Base-by-base conservation (phyloP, 108 stramenopile species). In the Nitzschia palea region DNA sequence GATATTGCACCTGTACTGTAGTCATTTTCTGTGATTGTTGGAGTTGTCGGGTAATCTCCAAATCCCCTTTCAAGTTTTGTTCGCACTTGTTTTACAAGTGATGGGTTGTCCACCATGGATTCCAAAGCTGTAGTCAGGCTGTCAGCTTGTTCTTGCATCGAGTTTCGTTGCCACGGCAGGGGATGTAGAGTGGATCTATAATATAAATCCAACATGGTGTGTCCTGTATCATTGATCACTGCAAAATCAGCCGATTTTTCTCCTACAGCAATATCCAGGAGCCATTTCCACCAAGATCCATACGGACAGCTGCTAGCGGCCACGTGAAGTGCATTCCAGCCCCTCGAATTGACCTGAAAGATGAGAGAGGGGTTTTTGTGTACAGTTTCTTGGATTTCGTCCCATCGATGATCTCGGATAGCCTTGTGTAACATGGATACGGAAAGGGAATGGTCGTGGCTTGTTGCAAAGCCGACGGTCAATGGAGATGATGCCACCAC, bases 201-300 rank as follows among this genome's bases (percentile, higher is more conserved):
- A 26, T 62, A 71, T n/a, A 71, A 33, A 17, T 63, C 70, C 36
- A 62, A 15, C 9, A 62, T 52, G 4, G 70, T 63, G 53, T 71
- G 55, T 60, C 70, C 70, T 54, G 32, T 10, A 17, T 62, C 51
- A 22, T 43, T 71, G 22, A 22, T 45, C 36, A 29, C 62, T 44
- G 3, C 20, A 29, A 23, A 12, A 12, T 10, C 37, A 10, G 37
- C 37, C 12, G 37, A 40, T 40, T 3, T 18, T 60, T 18, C 33
- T 43, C 36, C 59, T 60, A 37, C 37, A 2, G 59, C 59, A n/a
- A n/a, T n/a, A n/a, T 60, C 18, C 20, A 48, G 20, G 47, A 48
- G 8, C 47, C 47, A 48, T 18, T 48, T 48, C 47, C 47, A 48
- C 47, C 47, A 48, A 48, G 5, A 48, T 5, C 47, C 47, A 18